Evolutionary conservation across 257 asterid species (phyloP), one percentile per base, ranked within the genome.

Genomic region (Echium plantagineum): DNA sequence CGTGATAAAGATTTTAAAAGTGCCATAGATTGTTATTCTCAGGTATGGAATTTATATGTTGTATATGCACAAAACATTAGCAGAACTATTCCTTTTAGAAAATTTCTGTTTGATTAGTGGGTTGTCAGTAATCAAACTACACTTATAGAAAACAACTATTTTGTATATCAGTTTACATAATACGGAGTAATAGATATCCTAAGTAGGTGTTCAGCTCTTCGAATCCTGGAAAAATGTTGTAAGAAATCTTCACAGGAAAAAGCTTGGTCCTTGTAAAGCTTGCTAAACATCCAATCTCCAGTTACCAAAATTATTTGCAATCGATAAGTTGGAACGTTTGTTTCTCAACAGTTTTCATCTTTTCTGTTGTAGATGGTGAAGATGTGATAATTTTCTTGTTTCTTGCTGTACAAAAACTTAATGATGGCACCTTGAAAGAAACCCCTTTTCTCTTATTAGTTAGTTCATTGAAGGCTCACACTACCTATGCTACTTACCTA

Each of bases 1-100:
- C 96, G 94, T 35, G 95, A 88, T 76, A 91, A 88, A 75, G 98
- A 91, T 69, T 88, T 91, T 75, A 91, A 80, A 81, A 79, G 80
- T 63, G 94, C 96, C 18, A 77, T 89, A 52, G 95, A 85, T 79
- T 83, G 91, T 76, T 87, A 90, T 70, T 85, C 94, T 42, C 95
- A 83, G 94, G 95, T 87, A 42, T 59, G 60, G 15, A 38, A 53
- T 2, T 56, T 17, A 28, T 10, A 21, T 24, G 31, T 28, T 28
- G 32, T 28, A 56, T 56, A 12, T 6, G 3, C 31, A 15, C 46
- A 42, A 42, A 42, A 10, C 16, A 10, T 6, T 28, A 28, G 5
- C 32, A 28, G 32, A 28, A 2, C 5, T 28, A 13, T 12, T 10
- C 49, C 13, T 12, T 42, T 16, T 42, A 42, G 49, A 13, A 42